Evolutionary conservation across 2,329 filamentous ascomycete species (phyloP).

Genomic region (Trichoderma cornu-damae): DNA sequence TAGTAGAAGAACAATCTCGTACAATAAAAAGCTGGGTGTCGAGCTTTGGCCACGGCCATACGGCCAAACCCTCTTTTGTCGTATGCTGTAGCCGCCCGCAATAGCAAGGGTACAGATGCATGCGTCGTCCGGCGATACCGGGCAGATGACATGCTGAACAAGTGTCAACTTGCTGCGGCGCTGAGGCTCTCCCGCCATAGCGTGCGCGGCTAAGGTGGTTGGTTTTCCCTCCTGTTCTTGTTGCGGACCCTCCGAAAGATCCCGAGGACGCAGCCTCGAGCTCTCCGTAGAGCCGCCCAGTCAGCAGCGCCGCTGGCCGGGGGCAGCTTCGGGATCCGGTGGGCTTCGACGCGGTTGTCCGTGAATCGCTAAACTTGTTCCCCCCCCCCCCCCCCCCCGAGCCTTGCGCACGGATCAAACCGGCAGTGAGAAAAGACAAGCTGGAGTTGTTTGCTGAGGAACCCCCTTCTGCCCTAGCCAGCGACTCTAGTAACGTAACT

Average conservation of each 20-base stretch:
- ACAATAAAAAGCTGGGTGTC: too few relatives aligned
- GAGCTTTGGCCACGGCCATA: not conserved
- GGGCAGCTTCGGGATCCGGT: constrained; percentile 15
- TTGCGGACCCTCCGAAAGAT: constrained; percentile 2
- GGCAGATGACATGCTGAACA: not conserved
- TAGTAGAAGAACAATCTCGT: too few relatives aligned
- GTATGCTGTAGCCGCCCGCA: not conserved
- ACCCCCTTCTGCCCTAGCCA: not conserved
- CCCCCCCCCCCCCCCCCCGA: not conserved
- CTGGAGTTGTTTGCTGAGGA: not conserved
- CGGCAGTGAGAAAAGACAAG: not conserved
- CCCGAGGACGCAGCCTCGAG: not conserved
- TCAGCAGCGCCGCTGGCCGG: constrained; percentile 7
- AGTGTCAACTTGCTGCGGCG: not conserved
- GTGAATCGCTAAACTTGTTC: not conserved
- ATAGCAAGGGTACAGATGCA: too few relatives aligned
- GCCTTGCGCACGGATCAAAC: constrained; percentile 9
- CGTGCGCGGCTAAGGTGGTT: not conserved
- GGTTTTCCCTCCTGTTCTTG: not conserved
- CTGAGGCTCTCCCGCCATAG: not conserved
- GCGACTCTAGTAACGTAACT: too few relatives aligned
- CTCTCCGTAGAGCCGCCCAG: constrained; percentile 7
- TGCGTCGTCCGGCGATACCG: constrained; percentile 1
- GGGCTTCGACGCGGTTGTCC: constrained; percentile 4
- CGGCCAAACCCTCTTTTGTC: not conserved